A percentile compares a stretch with the other conserved stretches of the same genome.
Conservation (phyloP, 225 moss, liverwort and hornwort genomes). For the Polytrichum formosum region DNA sequence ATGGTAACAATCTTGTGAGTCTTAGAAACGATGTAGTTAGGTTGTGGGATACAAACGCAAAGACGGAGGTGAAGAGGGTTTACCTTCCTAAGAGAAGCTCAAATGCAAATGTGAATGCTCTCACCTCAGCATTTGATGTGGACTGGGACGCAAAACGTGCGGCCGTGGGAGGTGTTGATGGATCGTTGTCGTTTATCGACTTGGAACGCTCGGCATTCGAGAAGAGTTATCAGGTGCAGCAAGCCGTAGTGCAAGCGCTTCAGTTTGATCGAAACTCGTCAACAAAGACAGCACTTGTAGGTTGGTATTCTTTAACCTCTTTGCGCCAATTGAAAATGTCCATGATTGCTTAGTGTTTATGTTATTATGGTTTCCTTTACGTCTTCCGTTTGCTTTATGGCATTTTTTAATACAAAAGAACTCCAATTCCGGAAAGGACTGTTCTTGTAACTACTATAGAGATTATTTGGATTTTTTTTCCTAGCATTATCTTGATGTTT, state of each 20-base stretch:
- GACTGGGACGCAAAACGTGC: slow-evolving; percentile 22
- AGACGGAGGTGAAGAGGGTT: slow-evolving; percentile 19
- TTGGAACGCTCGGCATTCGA: slow-evolving; percentile 20
- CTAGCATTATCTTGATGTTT: background rate
- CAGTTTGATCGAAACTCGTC: slow-evolving; percentile 11
- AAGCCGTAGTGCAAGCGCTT: slow-evolving; percentile 32
- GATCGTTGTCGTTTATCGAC: slow-evolving; percentile 18
- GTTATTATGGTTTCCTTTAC: too few species aligned
- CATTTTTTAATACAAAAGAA: too few species aligned
- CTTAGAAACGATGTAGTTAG: slow-evolving; percentile 41
- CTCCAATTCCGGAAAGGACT: too few species aligned
- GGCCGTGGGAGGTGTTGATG: slow-evolving; percentile 23
- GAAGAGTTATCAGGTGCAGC: slow-evolving; percentile 12
- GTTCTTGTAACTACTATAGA: too few species aligned
- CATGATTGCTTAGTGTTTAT: background rate
- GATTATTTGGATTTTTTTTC: background rate
- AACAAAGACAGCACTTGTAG: slow-evolving; percentile 23
- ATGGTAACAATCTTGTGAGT: slow-evolving; percentile 7
- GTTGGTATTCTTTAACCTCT: slow-evolving; percentile 13
- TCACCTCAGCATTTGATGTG: slow-evolving; percentile 30
- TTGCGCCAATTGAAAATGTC: background rate
- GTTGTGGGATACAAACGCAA: slow-evolving; percentile 38
- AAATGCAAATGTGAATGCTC: background rate
- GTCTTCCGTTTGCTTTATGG: background rate
- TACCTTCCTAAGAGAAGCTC: slow-evolving; percentile 3